A percentile compares a stretch with the other conserved stretches of the same genome.
These are phyloP conservation scores for Wickerhamiella slavikovae DNA, from an alignment of 805 yeast genomes.

Conservation along the genomic window DNA sequence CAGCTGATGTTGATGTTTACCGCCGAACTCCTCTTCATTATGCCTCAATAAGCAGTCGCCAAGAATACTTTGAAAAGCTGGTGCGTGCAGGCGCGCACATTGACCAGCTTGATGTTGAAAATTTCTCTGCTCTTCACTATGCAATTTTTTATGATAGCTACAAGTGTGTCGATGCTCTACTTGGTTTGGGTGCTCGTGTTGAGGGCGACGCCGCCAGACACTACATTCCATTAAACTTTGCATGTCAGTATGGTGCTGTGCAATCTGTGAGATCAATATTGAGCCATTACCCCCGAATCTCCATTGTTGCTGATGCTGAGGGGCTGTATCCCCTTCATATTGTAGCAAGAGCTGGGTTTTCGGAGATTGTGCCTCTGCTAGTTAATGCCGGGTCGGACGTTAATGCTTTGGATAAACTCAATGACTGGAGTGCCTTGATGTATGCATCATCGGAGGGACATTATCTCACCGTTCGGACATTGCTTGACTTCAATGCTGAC, in stretches of 20 bases:
- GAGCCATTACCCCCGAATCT: slow-evolving; percentile 20
- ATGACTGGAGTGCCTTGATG: slow-evolving; percentile 86
- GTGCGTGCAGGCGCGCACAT: slow-evolving; percentile 21
- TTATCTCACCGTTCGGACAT: slow-evolving; percentile 40
- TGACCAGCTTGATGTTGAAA: slow-evolving; percentile 21
- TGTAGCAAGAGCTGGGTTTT: slow-evolving; percentile 68
- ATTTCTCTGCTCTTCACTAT: slow-evolving; percentile 56
- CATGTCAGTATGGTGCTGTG: slow-evolving; percentile 68
- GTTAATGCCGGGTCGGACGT: slow-evolving; percentile 37
- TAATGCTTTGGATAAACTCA: slow-evolving; percentile 62
- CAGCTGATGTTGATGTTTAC: slow-evolving; percentile 17
- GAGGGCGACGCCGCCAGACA: slow-evolving; percentile 21
- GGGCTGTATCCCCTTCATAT: slow-evolving; percentile 74
- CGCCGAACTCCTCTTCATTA: slow-evolving; percentile 78
- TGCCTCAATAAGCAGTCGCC: slow-evolving; percentile 38
- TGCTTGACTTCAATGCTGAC: slow-evolving; percentile 57
- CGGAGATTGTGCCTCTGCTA: slow-evolving; percentile 43
- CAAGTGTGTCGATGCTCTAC: slow-evolving; percentile 29
- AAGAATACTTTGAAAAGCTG: slow-evolving; percentile 24
- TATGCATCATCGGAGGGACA: slow-evolving; percentile 82
- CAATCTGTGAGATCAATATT: slow-evolving; percentile 47
- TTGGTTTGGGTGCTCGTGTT: slow-evolving; percentile 25
- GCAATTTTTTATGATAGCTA: slow-evolving; percentile 54
- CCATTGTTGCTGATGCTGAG: slow-evolving; percentile 51
- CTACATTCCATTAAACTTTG: slow-evolving; percentile 51